Base-by-base conservation (phyloP, 2,329 filamentous ascomycete genomes). In the Herpotrichia juniperi region DNA sequence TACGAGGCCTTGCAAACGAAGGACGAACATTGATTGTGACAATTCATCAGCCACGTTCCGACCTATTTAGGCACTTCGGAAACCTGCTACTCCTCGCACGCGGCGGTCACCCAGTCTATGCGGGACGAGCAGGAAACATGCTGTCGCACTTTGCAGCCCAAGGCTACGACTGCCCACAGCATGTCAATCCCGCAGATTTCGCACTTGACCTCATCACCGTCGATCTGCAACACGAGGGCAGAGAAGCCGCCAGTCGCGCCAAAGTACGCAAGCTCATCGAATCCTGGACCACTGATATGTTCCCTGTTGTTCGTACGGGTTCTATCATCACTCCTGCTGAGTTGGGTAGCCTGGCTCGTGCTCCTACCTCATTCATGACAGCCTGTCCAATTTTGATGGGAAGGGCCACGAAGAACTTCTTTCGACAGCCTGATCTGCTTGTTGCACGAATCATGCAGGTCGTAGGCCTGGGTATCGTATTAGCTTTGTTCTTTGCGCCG, bases 131-230 rank as follows among this genome's bases (percentile, higher is more conserved):
- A 0, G 73, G 67, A 4, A 75, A 81, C 1, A 90, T 92, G 87
- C 76, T 91, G 0, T 67, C 76, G 0, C 86, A 91, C 66, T 89
- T 92, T 53, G 72, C 75, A 0, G 67, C 66, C 0, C 75, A 86
- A 17, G 87, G 87, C 0, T 83, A 85, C 56, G 76, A 83, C 11
- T 92, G 89, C 62, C 87, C 88, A 0, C 77, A 79, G 12, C 84
- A 88, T 51, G 89, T 87, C 1, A 93, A 92, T 56, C 89, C 89
- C 1, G 88, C 89, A 0, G 89, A 93, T 67, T 92, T 90, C 67
- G 88, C 87, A 0, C 79, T 92, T 7, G 89, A 93, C 61, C 79
- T 91, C 44, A 89, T 93, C 46, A 92, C 88, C 0, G 83, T 92
- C 21, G 87, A 92, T 61, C 76, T 92, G 0, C 89, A 91, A 54